Conservation (phyloP, 441 rosid species). For the Metrosideros polymorpha region DNA sequence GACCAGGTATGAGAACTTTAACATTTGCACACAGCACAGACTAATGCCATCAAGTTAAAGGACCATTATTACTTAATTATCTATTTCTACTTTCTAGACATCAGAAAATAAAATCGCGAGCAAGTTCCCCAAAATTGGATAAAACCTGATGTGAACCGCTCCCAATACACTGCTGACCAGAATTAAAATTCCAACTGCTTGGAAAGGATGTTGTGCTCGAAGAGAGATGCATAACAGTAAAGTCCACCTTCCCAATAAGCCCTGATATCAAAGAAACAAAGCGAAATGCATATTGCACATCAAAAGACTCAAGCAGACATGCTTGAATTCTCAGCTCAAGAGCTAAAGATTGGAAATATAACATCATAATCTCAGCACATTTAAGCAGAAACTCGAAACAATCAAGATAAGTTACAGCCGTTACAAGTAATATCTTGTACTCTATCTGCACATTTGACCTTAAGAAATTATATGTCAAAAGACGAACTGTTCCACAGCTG, state of each 20-base stretch:
- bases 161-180: conserved; percentile 60
- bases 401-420: not conserved
- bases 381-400: not conserved
- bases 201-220: conserved; percentile 73
- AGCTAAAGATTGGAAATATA: not conserved
- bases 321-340: not conserved
- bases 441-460: not conserved
- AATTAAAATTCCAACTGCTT: conserved; percentile 49
- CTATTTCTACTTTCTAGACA: not conserved
- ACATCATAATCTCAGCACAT: not conserved
- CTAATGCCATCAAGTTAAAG: not conserved
- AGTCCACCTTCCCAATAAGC: conserved; percentile 89
- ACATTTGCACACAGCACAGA: not conserved
- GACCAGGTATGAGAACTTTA: not conserved
- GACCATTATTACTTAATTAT: not conserved
- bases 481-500: not conserved
- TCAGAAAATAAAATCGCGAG: not conserved
- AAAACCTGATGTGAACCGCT: conserved; percentile 54
- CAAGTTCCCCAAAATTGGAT: not conserved
- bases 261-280: conserved; percentile 31
- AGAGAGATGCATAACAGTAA: conserved; percentile 87
- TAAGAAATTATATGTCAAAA: not conserved
- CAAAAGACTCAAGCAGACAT: not conserved
- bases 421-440: not conserved
- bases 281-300: not conserved